These are phyloP conservation scores for Gnaphalium uliginosum DNA, from an alignment of 129 eudicot species.

Conservation along the genomic window DNA sequence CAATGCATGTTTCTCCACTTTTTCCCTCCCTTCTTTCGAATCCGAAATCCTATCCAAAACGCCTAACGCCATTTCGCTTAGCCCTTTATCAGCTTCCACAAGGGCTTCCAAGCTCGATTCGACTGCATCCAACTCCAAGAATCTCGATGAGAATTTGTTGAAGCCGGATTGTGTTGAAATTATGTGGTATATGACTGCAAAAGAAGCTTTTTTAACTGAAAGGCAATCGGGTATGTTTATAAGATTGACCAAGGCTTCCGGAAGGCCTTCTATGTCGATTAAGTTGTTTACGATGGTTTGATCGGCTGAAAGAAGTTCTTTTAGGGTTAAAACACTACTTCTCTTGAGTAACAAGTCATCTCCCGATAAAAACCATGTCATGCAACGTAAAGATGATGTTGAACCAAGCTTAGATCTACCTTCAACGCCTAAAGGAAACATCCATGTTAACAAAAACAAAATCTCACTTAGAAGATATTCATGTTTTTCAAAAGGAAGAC, in stretches of 20 bases:
- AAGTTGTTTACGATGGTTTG: conserved; percentile 28
- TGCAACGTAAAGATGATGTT: conserved; percentile 55
- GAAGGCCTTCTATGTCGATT: conserved; percentile 34
- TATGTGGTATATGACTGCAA: conserved; percentile 53
- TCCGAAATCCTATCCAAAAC: conserved; percentile 51
- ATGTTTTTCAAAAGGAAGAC: conserved; percentile 36
- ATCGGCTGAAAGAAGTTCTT: conserved; percentile 52
- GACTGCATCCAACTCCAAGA: conserved; percentile 53
- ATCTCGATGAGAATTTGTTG: conserved; percentile 29
- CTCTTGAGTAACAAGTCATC: conserved; percentile 52
- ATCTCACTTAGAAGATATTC: conserved; percentile 44
- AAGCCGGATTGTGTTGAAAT: conserved; percentile 25
- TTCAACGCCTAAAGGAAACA: conserved; percentile 58
- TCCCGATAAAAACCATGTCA: conserved; percentile 51
- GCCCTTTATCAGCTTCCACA: conserved; percentile 57
- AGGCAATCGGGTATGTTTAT: conserved; percentile 50
- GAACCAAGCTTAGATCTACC: conserved; percentile 60
- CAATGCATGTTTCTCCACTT: conserved; percentile 48
- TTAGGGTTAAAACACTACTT: conserved; percentile 50
- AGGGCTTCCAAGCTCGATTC: conserved; percentile 46
- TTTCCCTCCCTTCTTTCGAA: conserved; percentile 41
- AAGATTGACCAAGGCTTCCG: conserved; percentile 44
- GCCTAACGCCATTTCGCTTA: conserved; percentile 63
- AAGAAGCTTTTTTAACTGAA: conserved; percentile 45
- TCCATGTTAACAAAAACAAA: conserved; percentile 53